Evolutionary conservation across 106 monocot species (phyloP).

Genomic region (Dioscorea alata): DNA sequence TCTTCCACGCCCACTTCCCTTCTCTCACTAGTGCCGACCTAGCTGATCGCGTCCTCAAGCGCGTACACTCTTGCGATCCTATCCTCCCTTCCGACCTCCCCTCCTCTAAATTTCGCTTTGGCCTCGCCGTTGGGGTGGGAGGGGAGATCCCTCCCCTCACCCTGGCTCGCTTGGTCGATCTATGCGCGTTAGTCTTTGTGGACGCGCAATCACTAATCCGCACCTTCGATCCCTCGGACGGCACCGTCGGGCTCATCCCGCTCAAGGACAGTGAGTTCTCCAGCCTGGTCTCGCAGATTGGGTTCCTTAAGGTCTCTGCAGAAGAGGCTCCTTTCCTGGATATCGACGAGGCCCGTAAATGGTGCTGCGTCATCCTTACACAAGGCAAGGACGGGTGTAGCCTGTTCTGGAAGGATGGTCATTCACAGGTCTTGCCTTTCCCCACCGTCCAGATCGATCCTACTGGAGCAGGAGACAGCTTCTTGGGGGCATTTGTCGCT

Average conservation of each 20-base stretch:
- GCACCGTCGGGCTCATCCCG: constrained; percentile 60
- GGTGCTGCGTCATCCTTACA: constrained; percentile 78
- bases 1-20: constrained; percentile 79
- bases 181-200: constrained; percentile 67
- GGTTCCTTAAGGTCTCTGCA: constrained; percentile 79
- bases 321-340: constrained; percentile 80
- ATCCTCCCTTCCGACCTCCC: constrained; percentile 65
- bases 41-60: constrained; percentile 53
- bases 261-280: constrained; percentile 42
- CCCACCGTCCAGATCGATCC: constrained; percentile 65
- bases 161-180: constrained; percentile 49
- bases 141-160: constrained; percentile 80
- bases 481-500: constrained; percentile 65
- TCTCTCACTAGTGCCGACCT: constrained; percentile 7
- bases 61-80: constrained; percentile 67
- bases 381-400: constrained; percentile 77
- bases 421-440: constrained; percentile 54
- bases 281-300: constrained; percentile 51
- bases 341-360: constrained; percentile 45
- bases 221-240: constrained; percentile 50
- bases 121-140: constrained; percentile 79
- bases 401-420: constrained; percentile 67
- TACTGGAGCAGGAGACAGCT: constrained; percentile 90
- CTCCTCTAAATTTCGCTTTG: constrained; percentile 39
- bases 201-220: constrained; percentile 87